Percentiles rank a stretch among this genome's conserved stretches.
Evolutionary conservation across 108 stramenopile species (phyloP).

Genomic region (Fragilaria crotonensis): DNA sequence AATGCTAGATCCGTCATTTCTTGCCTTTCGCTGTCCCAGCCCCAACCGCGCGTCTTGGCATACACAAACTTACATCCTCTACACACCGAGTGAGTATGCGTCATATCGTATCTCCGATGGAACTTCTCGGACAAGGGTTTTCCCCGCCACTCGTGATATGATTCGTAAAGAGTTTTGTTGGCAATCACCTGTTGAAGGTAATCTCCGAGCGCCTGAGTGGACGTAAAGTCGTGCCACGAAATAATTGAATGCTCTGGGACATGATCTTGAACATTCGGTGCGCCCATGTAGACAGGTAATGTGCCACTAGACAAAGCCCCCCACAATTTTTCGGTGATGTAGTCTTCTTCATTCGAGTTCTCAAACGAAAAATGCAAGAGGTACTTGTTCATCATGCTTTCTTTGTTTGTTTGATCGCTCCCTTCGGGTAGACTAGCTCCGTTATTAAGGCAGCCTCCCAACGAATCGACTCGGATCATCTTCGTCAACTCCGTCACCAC

Average conservation of each 20-base stretch:
- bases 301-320: conserved; percentile 45
- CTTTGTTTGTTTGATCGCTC: conserved; percentile 31
- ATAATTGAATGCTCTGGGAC: conserved; percentile 52
- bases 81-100: conserved; percentile 36
- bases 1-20: conserved; percentile 23
- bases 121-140: conserved; percentile 40
- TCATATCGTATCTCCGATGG: conserved; percentile 35
- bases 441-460: conserved; percentile 55
- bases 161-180: conserved; percentile 48
- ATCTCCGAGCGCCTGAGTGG: conserved; percentile 25
- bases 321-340: conserved; percentile 78
- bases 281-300: conserved; percentile 63
- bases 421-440: conserved; percentile 42
- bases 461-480: conserved; percentile 44
- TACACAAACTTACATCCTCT: conserved; percentile 62
- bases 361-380: conserved; percentile 61
- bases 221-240: conserved; percentile 41
- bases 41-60: conserved; percentile 53
- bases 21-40: conserved; percentile 44
- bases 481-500: conserved; percentile 33
- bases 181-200: conserved; percentile 42
- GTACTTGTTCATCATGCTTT: conserved; percentile 29
- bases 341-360: conserved; percentile 32
- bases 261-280: conserved; percentile 56
- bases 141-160: conserved; percentile 59